phyloP scores from a whole-genome alignment of 2,329 filamentous ascomycete genomes.

The Colletotrichum sp. region DNA sequence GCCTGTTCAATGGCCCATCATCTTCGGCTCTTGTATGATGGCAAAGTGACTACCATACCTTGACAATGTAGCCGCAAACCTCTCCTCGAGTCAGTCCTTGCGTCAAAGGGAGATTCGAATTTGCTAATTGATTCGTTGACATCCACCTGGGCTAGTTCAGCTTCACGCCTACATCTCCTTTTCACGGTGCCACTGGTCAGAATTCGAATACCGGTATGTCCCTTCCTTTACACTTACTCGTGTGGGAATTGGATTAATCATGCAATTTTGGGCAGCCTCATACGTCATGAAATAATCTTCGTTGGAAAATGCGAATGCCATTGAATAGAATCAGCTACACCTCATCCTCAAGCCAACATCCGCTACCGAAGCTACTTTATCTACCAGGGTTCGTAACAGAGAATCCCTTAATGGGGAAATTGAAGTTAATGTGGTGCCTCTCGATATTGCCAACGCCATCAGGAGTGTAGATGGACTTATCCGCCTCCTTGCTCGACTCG shows the following conservation, averaged over 20 bases:
- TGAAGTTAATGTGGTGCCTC: slow-evolving; percentile 15
- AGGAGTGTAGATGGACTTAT: slow-evolving; percentile 1
- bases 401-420: slow-evolving; percentile 18
- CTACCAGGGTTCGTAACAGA: slow-evolving; percentile 17
- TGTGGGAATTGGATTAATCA: accelerated
- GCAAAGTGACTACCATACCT: background rate
- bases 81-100: background rate
- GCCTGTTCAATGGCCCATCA: background rate
- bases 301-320: background rate
- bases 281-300: accelerated
- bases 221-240: background rate
- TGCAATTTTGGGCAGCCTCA: background rate
- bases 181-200: no score
- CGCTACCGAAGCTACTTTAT: background rate
- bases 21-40: background rate
- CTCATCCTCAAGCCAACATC: background rate
- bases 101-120: background rate
- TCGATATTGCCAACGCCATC: background rate
- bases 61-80: accelerated
- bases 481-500: slow-evolving; percentile 7
- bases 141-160: background rate
- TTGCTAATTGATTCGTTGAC: background rate
- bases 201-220: no score
- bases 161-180: no score
- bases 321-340: background rate